Evolutionary conservation across 495 filamentous ascomycete species (phyloP), one percentile per base, ranked within the genome.

Genomic region (Daldinia decipiens): DNA sequence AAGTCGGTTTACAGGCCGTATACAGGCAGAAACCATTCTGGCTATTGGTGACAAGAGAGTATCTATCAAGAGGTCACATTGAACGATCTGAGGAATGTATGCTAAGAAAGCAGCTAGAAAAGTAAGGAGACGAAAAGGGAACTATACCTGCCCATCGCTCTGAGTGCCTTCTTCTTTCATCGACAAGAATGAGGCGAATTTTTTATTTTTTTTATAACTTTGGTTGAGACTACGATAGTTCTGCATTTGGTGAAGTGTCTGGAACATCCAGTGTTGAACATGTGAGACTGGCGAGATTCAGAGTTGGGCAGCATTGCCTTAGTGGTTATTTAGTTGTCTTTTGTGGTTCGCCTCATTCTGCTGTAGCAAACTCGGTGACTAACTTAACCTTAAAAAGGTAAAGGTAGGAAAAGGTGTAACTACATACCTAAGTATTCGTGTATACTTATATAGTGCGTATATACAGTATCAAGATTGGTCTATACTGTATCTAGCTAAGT

Each of bases 271-370:
- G 24, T 11, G 19, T 24, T 47, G 43, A 47, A 17, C 43, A 47
- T 47, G 43, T 47, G 43, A 47, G 43, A 24, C 6, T 19, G 43
- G 43, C 4, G 24, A 4, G 24, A 1, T 47, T 21, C 19, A 47
- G 7, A 47, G 43, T 47, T 47, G 43, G 43, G 43, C 43, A 47
- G 43, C 43, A 47, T 47, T 47, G 43, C 43, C 43, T 47, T 47
- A 47, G 43, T 21, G 43, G 43, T 47, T 17, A 8, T 24, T 47
- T 47, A 47, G 43, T 47, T 47, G 8, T 47, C 43, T 47, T 47
- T 47, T 24, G 43, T 47, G 43, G 43, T 47, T 47, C 43, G 43
- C 43, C 43, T 47, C 43, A 47, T 21, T 47, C 32, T 34, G 9
- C 31, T 34, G 9, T 36, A 36, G 34, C 34, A 36, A 21, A 47